Base-by-base conservation (phyloP, 2,329 filamentous ascomycete species). In the Fusarium sp. region DNA sequence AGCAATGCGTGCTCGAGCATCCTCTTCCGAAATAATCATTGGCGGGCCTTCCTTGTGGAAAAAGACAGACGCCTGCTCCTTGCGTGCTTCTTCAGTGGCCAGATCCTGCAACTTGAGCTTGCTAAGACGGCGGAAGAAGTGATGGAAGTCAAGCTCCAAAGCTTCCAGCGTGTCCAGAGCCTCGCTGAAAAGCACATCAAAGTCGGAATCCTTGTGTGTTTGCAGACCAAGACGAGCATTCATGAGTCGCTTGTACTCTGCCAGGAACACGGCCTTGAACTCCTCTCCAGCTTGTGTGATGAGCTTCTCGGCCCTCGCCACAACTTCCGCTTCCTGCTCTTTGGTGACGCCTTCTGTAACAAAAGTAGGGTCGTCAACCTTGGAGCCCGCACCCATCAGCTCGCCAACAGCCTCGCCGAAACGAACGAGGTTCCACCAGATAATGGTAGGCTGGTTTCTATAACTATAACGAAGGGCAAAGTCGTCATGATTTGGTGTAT, bases 361-460 rank as follows among this genome's bases (percentile, higher is more conserved):
- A 68, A 97, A 97, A 2, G 79, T 79, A 2, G 84, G 76, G 10
- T 89, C 84, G 70, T 99, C 93, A 29, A 94, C 88, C 33, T 81
- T 78, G 1, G 82, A 76, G 0, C 91, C 94, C 0, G 89, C 86
- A 15, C 94, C 95, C 52, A 99, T 86, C 2, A 97, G 81, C 76
- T 98, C 95, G 17, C 92, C 95, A 0, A 99, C 73, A 0, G 90
- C 86, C 77, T 99, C 95, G 53, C 93, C 95, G 0, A 99, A 84
- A 2, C 95, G 88, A 1, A 97, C 92, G 0, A 98, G 82, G 70
- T 98, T 98, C 95, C 95, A 99, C 95, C 95, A 99, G 71, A 99
- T 95, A 53, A 99, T 91, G 38, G 89, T 93, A 0, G 95, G 93
- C 72, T 99, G 95, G 73, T 97, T 97, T 66, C 89, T 88, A 80